These are phyloP conservation scores for Chaetomium sp. DNA, from an alignment of 2,329 filamentous ascomycete species.

Conservation along the genomic window DNA sequence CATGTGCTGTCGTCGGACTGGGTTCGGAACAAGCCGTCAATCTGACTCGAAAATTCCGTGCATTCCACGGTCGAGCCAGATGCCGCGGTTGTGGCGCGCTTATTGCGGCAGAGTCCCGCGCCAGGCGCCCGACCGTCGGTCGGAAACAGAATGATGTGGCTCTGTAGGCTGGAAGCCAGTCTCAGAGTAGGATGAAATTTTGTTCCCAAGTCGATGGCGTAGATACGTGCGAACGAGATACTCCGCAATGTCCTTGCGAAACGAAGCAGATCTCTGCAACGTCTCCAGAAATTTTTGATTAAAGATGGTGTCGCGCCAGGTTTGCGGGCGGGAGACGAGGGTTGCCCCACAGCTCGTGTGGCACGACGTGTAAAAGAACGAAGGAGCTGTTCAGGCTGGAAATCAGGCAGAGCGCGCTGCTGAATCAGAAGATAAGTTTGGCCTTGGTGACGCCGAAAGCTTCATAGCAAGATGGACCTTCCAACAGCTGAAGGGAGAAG, in stretches of 20 bases:
- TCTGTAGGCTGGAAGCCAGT: neutral
- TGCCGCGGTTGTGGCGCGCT: slow-evolving; percentile 5
- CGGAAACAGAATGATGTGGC: neutral
- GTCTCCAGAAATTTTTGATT: neutral
- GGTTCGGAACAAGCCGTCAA: slow-evolving; percentile 14
- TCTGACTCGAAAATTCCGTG: neutral
- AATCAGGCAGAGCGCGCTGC: neutral
- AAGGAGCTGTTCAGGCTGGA: neutral
- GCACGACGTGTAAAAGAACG: neutral
- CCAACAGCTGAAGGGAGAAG: neutral
- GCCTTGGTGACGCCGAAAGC: neutral
- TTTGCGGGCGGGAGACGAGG: neutral
- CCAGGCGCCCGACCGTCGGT: neutral
- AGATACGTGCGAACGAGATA: neutral
- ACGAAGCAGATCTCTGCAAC: neutral
- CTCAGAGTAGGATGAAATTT: neutral
- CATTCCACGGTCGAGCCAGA: slow-evolving; percentile 2
- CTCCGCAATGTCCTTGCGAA: neutral
- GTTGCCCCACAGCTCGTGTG: neutral
- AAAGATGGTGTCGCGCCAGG: neutral
- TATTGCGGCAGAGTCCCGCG: neutral
- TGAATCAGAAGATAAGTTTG: neutral
- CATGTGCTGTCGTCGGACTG: neutral
- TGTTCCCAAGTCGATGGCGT: neutral
- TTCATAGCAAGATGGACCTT: neutral